These are phyloP conservation scores for Blastomyces gilchristii DNA, from an alignment of 2,329 filamentous ascomycete species.

Conservation along the genomic window DNA sequence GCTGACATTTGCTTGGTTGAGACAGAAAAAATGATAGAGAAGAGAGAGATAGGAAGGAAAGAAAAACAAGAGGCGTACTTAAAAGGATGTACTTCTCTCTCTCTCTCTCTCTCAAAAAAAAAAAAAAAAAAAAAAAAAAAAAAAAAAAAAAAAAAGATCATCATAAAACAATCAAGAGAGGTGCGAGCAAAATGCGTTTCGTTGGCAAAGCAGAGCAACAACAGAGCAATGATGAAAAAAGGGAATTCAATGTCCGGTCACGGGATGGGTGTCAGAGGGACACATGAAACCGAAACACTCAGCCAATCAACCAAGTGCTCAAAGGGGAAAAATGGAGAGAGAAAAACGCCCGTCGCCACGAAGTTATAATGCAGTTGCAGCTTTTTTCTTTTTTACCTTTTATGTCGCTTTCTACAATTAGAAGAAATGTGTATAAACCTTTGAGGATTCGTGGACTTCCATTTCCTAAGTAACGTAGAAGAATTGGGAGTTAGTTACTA, in stretches of 20 bases:
- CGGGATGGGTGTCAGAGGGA: background rate
- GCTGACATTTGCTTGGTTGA: background rate
- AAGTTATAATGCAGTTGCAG: slow-evolving; percentile 16
- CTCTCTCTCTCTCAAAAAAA: background rate
- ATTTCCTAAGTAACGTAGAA: slow-evolving; percentile 60
- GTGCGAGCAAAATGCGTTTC: background rate
- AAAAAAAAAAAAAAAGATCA: background rate
- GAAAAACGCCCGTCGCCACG: background rate
- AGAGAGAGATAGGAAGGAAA: background rate
- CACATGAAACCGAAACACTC: background rate
- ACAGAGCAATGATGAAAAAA: background rate
- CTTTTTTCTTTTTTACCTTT: background rate
- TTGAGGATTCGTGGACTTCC: slow-evolving; percentile 98
- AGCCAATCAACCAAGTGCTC: background rate
- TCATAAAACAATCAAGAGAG: slow-evolving; percentile 7
- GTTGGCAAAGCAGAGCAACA: background rate
- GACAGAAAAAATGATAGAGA: background rate
- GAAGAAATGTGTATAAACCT: slow-evolving; percentile 99
- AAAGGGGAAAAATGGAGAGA: background rate
- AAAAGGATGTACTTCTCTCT: background rate
- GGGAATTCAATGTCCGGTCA: background rate
- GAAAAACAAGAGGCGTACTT: background rate
- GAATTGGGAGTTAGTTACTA: slow-evolving; percentile 12
- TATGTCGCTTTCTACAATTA: slow-evolving; percentile 42
- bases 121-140: background rate